These are phyloP conservation scores for Coleophoma cylindrospora DNA, from an alignment of 2,329 filamentous ascomycete species.

Conservation along the genomic window DNA sequence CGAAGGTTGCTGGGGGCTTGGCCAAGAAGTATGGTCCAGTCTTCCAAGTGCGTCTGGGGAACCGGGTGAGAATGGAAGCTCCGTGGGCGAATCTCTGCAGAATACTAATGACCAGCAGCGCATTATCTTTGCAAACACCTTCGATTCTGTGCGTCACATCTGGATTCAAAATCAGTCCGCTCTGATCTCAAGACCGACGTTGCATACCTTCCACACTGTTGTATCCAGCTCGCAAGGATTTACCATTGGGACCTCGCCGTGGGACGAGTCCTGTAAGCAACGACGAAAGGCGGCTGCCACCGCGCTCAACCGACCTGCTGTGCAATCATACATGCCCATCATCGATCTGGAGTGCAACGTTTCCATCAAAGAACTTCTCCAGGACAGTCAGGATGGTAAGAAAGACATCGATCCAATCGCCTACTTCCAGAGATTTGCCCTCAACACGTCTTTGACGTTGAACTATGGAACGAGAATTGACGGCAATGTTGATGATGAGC, in stretches of 20 bases:
- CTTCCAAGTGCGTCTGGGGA: conserved; percentile 65
- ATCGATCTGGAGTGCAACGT: conserved; percentile 71
- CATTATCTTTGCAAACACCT: conserved; percentile 74
- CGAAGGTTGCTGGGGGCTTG: conserved; percentile 49
- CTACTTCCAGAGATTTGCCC: conserved; percentile 70
- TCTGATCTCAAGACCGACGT: conserved; percentile 69
- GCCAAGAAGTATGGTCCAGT: conserved; percentile 57
- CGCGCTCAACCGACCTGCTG: conserved; percentile 69
- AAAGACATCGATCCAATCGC: conserved; percentile 65
- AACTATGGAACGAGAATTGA: conserved; percentile 77
- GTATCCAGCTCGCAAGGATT: conserved; percentile 73
- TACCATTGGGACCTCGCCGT: conserved; percentile 79
- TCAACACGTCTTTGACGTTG: conserved; percentile 72
- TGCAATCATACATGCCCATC: conserved; percentile 77
- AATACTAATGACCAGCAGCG: conserved; percentile 34
- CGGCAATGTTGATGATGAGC: conserved; percentile 60
- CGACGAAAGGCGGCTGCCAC: conserved; percentile 75
- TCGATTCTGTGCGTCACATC: conserved; percentile 66
- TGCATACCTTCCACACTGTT: conserved; percentile 78
- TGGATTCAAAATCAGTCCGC: conserved; percentile 78
- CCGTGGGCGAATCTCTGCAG: not conserved
- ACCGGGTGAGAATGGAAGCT: conserved; percentile 39
- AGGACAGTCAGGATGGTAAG: conserved; percentile 56
- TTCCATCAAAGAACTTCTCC: conserved; percentile 67
- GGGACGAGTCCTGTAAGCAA: conserved; percentile 75